Evolutionary conservation across 192 early-diverging fungal genomes (phyloP).

Genomic region (Coemansia sp.): DNA sequence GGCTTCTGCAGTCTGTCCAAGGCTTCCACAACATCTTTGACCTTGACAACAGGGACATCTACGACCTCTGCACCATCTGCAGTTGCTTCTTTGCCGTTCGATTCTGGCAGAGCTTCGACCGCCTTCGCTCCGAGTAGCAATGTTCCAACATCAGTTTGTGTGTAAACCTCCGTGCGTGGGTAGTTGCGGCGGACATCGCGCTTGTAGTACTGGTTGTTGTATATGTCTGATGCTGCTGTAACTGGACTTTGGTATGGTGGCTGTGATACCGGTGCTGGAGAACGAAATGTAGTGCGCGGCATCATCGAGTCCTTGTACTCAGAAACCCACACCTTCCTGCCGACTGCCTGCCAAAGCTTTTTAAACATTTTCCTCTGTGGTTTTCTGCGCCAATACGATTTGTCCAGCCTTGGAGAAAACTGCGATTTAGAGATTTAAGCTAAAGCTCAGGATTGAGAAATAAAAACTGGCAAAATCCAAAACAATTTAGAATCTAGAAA

Average conservation of each 20-base stretch:
- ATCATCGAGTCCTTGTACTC: conserved; percentile 69
- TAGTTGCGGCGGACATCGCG: conserved; percentile 90
- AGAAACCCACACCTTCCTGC: conserved; percentile 48
- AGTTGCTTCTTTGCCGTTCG: conserved; percentile 2
- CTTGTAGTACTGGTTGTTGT: conserved; percentile 86
- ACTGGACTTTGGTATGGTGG: conserved; percentile 58
- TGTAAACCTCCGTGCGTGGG: conserved; percentile 82
- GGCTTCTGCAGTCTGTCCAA: conserved; percentile 54
- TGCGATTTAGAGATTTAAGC: conserved; percentile 1
- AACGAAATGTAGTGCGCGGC: conserved; percentile 66
- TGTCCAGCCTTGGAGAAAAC: no score
- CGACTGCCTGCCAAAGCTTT: conserved; percentile 51
- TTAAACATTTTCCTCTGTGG: conserved; percentile 35
- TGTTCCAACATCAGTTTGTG: conserved; percentile 71
- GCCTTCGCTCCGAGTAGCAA: conserved; percentile 48
- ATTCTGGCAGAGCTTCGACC: conserved; percentile 17
- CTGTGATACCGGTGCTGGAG: conserved; percentile 61
- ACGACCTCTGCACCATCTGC: conserved; percentile 7
- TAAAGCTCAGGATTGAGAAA: no score
- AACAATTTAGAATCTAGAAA: no score
- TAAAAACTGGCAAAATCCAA: no score
- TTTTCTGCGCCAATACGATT: no score
- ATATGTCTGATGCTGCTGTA: conserved; percentile 64
- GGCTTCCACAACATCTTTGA: conserved; percentile 53
- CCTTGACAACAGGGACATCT: conserved; percentile 24